phyloP scores from a whole-genome alignment of 192 early-diverging fungal genomes.

The Entomortierella parvispora region DNA sequence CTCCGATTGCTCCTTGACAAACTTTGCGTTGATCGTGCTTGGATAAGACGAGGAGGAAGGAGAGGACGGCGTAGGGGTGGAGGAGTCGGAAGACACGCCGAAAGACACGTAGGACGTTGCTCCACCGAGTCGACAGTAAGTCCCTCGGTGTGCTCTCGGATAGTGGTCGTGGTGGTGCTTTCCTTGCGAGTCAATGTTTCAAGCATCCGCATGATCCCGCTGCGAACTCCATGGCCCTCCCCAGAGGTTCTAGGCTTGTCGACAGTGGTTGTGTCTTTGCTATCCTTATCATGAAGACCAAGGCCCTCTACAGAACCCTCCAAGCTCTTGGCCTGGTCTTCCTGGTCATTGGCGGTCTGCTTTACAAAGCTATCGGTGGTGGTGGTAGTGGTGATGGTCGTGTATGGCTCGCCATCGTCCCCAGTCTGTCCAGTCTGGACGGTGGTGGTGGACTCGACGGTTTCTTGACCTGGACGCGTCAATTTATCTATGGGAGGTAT shows the following conservation, averaged over 20 bases:
- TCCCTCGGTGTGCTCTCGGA: slow-evolving; percentile 6
- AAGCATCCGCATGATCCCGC: slow-evolving; percentile 4
- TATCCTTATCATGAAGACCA: not conserved
- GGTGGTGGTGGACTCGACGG: slow-evolving; percentile 1
- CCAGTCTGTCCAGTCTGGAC: not conserved
- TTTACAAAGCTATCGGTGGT: slow-evolving; percentile 5
- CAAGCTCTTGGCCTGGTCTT: not conserved
- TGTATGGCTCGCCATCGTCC: not conserved
- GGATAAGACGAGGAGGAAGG: slow-evolving; percentile 14
- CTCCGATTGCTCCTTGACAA: slow-evolving; percentile 34
- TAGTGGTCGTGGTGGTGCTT: slow-evolving; percentile 5
- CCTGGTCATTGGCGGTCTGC: not conserved
- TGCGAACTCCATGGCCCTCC: not conserved
- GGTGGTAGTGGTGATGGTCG: slow-evolving; percentile 18
- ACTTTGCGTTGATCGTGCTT: slow-evolving; percentile 35
- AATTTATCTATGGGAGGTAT: slow-evolving; percentile 2
- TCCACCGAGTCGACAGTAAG: slow-evolving; percentile 11
- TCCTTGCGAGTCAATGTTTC: slow-evolving; percentile 11
- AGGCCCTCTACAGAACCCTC: not conserved
- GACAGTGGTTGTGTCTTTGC: not conserved
- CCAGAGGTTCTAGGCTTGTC: not conserved
- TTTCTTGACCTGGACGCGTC: not conserved
- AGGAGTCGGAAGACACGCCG: not conserved
- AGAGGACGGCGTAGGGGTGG: not conserved
- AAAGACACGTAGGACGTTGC: not conserved